Percentiles rank a stretch among this genome's conserved stretches.
phyloP scores from a whole-genome alignment of 2,329 filamentous ascomycete genomes.

The Albophoma yamanashiensis region DNA sequence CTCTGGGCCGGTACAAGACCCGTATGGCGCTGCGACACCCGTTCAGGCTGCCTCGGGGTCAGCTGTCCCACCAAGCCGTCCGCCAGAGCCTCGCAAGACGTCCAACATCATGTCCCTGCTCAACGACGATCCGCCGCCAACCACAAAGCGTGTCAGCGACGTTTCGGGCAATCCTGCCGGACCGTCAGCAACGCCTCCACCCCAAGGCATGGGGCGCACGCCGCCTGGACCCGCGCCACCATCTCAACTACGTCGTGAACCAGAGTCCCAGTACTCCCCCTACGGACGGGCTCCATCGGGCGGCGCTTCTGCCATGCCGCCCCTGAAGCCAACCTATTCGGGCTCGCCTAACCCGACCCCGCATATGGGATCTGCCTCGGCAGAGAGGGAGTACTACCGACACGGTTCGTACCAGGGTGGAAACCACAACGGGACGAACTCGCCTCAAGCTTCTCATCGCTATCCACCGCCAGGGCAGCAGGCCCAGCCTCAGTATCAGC shows the following conservation, averaged over 20 bases:
- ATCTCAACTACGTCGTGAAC: constrained; percentile 36
- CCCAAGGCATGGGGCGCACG: constrained; percentile 30
- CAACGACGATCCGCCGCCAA: constrained; percentile 44
- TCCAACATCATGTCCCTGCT: constrained; percentile 54
- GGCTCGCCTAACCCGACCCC: constrained; percentile 38
- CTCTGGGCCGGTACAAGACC: constrained; percentile 18
- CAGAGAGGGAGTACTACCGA: constrained; percentile 39
- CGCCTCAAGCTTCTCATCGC: constrained; percentile 35
- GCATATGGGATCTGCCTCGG: constrained; percentile 25
- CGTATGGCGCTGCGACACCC: constrained; percentile 16
- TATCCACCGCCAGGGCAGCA: constrained; percentile 31
- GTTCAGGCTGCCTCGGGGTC: constrained; percentile 18
- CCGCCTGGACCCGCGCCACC: constrained; percentile 27
- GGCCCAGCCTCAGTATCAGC: constrained; percentile 28
- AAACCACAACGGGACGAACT: constrained; percentile 28
- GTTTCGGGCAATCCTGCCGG: constrained; percentile 26
- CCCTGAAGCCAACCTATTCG: constrained; percentile 41
- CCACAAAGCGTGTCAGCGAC: constrained; percentile 41
- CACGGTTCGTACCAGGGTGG: constrained; percentile 23
- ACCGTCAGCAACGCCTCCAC: constrained; percentile 41
- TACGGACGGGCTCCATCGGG: constrained; percentile 26
- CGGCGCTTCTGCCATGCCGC: constrained; percentile 38
- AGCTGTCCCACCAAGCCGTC: constrained; percentile 24
- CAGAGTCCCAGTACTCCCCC: constrained; percentile 34
- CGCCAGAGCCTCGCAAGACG: constrained; percentile 44